Evolutionary conservation across 1,284 basidiomycete species (phyloP), one percentile per base, ranked within the genome.

Genomic region (Takashimella tepidaria): DNA sequence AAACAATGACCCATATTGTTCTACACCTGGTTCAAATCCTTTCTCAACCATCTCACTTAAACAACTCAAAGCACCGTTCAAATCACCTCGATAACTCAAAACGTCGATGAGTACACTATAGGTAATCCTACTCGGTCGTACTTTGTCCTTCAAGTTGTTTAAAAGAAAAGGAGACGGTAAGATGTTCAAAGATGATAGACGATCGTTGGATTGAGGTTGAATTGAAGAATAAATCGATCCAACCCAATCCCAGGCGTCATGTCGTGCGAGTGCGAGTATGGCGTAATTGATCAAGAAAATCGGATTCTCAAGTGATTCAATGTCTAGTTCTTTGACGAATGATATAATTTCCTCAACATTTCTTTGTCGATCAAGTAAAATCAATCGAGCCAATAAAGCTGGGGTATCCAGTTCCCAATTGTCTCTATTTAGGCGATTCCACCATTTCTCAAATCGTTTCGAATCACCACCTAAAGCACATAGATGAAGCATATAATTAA

Each of bases 11-110:
- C 86, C 81, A 67, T 86, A 92, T 43, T 75, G 72, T 1, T 53
- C 51, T 1, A 72, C 52, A 6, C 51, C 53, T 0, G 72, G 72
- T 2, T 55, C 50, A 19, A 58, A 53, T 0, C 55, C 59, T 12
- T 57, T 60, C 5, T 80, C 77, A 31, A 89, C 70, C 84, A 92
- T 87, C 56, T 90, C 85, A 44, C 80, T 74, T 66, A 92, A 84
- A 50, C 84, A 77, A 4, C 76, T 70, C 45, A 91, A 74, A 1
- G 83, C 79, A 3, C 78, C 75, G 22, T 73, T 66, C 50, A 92
- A 78, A 60, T 88, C 77, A 4, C 89, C 89, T 51, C 83, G 80
- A 65, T 85, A 85, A 2, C 87, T 80, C 66, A 85, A 79, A 6
- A 78, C 73, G 64, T 88, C 85, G 47, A 90, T 80, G 64, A 89